Base-by-base conservation (phyloP, 164 flowering plant genomes). In the Nymphaea thermarum region DNA sequence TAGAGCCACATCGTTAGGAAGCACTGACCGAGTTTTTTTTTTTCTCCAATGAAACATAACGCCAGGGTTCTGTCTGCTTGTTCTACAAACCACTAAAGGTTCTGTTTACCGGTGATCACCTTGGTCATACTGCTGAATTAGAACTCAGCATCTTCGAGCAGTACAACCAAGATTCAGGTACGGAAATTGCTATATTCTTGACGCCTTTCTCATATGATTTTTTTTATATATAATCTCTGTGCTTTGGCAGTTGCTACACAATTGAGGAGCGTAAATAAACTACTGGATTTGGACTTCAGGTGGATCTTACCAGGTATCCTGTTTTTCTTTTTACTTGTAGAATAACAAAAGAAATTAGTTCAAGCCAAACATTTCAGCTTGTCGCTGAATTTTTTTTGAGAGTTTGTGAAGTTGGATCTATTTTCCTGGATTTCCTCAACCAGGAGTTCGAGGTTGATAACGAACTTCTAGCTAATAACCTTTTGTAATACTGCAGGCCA, bases 21-120 rank as follows among this genome's bases (percentile, higher is more conserved):
- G 36, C 36, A 25, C 36, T 25, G 36, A 47, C 55, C 12, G 55
- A 47, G 12, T 12, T 47, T 12, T 47, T 47, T 12, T 47, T 12
- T 12, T 47, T 47, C 11, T 47, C 55, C 36, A 25, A 47, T 47
- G 12, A 47, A 25, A 47, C 55, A 47, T 47, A 12, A 47, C 3
- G 55, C 55, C 77, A 83, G 83, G 89, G 86, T 68, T 80, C 80
- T 6, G 81, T 83, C 45, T 80, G 85, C 79, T 77, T 85, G 68
- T 66, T 81, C 44, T 75, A 83, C 81, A 80, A 79, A 71, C 71
- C 86, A 12, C 73, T 75, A 25, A 77, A 80, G 76, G 67, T 74
- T 60, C 72, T 85, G 18, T 85, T 83, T 68, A 64, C 82, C 6
- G 89, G 89, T 12, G 89, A 85, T 65, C 89, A 85, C 69, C 45